These are phyloP conservation scores for Skeletonema tropicum DNA, from an alignment of 108 stramenopile genomes.

Conservation along the genomic window DNA sequence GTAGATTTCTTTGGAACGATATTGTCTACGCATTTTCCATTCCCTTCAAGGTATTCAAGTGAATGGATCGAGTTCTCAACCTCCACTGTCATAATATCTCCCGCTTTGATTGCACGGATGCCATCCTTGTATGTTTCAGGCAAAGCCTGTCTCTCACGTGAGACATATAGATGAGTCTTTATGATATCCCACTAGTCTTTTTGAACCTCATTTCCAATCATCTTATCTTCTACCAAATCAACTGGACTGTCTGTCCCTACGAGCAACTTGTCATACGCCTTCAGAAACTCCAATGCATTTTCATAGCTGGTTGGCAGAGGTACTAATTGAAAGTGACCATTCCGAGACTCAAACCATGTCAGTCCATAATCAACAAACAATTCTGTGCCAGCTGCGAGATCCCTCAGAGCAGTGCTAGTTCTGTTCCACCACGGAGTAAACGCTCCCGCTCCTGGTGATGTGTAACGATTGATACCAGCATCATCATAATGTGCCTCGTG, in stretches of 20 bases:
- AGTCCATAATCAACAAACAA: constrained; percentile 81
- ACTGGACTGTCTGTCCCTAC: constrained; percentile 25
- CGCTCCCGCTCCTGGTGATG: constrained; percentile 50
- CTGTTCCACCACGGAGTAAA: constrained; percentile 50
- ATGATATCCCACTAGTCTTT: constrained; percentile 49
- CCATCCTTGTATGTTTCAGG: no score
- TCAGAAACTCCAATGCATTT: constrained; percentile 40
- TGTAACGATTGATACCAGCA: constrained; percentile 45
- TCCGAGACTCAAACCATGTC: constrained; percentile 43
- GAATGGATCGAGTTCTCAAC: constrained; percentile 48
- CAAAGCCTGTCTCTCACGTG: no score
- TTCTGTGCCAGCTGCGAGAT: constrained; percentile 76
- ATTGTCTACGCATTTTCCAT: constrained; percentile 81
- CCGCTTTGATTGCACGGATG: no score
- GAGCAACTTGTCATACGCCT: constrained; percentile 40
- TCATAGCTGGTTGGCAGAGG: constrained; percentile 32
- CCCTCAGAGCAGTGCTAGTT: constrained; percentile 40
- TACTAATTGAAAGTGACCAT: constrained; percentile 41
- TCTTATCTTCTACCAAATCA: constrained; percentile 51
- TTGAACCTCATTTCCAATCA: constrained; percentile 45
- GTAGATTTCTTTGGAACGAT: constrained; percentile 49
- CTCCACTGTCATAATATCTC: constrained; percentile 45
- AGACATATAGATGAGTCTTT: no score
- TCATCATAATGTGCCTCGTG: constrained; percentile 29
- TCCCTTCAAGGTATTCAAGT: constrained; percentile 60